These are phyloP conservation scores for Apiospora aurea DNA, from an alignment of 2,329 filamentous ascomycete genomes.

Conservation along the genomic window DNA sequence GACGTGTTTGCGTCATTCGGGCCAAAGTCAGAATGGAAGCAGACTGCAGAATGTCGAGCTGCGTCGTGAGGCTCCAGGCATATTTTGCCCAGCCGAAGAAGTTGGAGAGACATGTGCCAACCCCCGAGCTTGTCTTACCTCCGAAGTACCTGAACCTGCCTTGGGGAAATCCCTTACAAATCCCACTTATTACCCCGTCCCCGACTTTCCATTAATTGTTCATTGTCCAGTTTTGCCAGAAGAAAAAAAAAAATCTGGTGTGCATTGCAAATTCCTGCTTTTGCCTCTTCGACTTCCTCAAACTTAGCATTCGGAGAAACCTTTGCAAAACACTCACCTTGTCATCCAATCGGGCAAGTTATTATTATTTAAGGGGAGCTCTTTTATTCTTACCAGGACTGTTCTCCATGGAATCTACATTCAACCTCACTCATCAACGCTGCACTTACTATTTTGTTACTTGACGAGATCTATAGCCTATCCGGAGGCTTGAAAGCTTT, in stretches of 20 bases:
- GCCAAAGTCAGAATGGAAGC: constrained; percentile 8
- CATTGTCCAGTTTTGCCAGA: constrained; percentile 13
- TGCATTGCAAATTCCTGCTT: constrained; percentile 18
- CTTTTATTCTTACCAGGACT: neutral
- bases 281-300: neutral
- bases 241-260: constrained; percentile 9
- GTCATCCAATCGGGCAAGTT: neutral
- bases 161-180: constrained; percentile 3
- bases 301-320: neutral
- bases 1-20: constrained; percentile 19
- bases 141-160: constrained; percentile 11
- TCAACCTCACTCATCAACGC: neutral
- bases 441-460: constrained; percentile 5
- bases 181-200: constrained; percentile 4
- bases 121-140: constrained; percentile 7
- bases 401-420: constrained; percentile 19
- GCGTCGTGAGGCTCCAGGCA: constrained; percentile 6
- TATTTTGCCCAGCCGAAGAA: neutral
- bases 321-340: neutral
- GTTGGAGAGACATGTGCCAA: constrained; percentile 16
- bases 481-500: neutral
- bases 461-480: neutral
- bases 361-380: neutral
- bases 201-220: constrained; percentile 3
- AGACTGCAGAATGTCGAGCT: neutral